Evolutionary conservation across 2,329 filamentous ascomycete genomes (phyloP), one percentile per base, ranked within the genome.

Genomic region (Colletotrichum truncatum): DNA sequence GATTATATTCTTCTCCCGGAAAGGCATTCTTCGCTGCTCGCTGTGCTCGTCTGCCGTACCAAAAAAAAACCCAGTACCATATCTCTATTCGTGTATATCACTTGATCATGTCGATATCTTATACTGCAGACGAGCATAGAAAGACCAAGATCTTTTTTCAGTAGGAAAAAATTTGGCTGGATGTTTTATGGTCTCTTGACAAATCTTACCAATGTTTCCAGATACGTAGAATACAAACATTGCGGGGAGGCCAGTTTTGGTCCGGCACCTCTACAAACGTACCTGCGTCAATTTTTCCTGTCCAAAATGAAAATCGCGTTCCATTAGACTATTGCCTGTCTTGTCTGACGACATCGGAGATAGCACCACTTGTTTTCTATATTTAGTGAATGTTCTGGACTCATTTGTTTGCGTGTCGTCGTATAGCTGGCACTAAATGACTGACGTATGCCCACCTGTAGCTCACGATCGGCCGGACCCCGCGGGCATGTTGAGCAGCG

Each of bases 201-300:
- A 74, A 73, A 43, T 41, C 56, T 46, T 14, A 60, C 58, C 68
- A 69, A 56, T 72, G 70, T 69, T 70, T 32, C 45, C 18, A 18
- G 18, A 10, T 66, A 51, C 70, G 72, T 61, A 71, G 73, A 73
- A 67, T 62, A 70, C n/a, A 73, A 74, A 65, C 71, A 74, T 73
- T 75, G 72, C 76, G 70, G 53, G 68, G 75, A 78, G 75, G 68
- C 73, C 76, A 80, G 73, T 80, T 79, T 80, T 80, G 78, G 78
- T 70, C 73, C 72, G 69, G 72, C 75, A 63, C 53, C 54, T 67
- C 18, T n/a, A n/a, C n/a, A n/a, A n/a, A n/a, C n/a, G n/a, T n/a
- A n/a, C n/a, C n/a, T n/a, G n/a, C n/a, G n/a, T n/a, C 4, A 41
- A 11, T 8, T 8, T 23, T 2, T 21, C 6, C 2, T 41, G 7